These are phyloP conservation scores for Syzygium jambos DNA, from an alignment of 345 rosid species.

Conservation along the genomic window DNA sequence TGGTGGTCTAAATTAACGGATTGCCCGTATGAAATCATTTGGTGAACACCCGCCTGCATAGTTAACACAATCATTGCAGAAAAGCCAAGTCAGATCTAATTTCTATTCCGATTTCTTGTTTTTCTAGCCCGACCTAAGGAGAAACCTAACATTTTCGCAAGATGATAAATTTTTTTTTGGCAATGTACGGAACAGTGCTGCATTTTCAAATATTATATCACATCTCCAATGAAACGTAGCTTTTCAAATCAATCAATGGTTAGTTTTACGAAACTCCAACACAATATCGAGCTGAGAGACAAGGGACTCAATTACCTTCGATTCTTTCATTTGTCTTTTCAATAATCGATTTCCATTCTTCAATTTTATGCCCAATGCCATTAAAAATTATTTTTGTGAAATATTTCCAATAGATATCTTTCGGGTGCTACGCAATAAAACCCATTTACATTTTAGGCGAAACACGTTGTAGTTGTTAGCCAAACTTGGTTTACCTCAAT, in stretches of 20 bases:
- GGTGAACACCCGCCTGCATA: background rate
- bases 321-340: background rate
- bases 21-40: background rate
- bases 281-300: background rate
- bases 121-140: background rate
- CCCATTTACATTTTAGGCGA: background rate
- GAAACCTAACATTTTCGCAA: background rate
- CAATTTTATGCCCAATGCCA: background rate
- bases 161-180: background rate
- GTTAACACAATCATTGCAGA: background rate
- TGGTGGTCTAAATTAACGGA: background rate
- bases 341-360: background rate
- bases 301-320: background rate
- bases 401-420: background rate
- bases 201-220: background rate
- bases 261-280: background rate
- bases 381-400: background rate
- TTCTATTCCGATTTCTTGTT: background rate
- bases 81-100: background rate
- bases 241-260: background rate
- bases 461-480: background rate
- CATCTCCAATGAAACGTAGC: background rate
- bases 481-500: background rate
- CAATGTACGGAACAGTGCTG: background rate
- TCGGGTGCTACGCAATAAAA: rapidly evolving